phyloP scores from a whole-genome alignment of 805 yeast genomes.

The Metschnikowia matae region DNA sequence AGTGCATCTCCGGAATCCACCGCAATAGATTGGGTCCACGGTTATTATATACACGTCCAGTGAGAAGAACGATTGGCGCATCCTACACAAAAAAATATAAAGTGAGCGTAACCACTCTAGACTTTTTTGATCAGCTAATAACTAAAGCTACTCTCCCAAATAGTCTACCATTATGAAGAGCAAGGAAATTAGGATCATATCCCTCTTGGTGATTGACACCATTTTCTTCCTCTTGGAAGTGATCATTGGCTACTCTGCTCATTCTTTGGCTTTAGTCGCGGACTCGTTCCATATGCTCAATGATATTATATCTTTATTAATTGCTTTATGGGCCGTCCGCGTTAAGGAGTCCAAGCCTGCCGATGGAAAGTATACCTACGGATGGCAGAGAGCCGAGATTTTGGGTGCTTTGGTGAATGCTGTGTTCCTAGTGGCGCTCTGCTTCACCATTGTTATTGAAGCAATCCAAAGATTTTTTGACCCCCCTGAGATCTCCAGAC shows the following conservation, averaged over 20 bases:
- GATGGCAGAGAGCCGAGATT: slow-evolving; percentile 97
- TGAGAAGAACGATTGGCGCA: neutral
- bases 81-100: slow-evolving; percentile 1
- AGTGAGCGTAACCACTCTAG: neutral
- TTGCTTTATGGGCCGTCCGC: slow-evolving; percentile 94
- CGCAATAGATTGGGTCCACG: neutral
- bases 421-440: slow-evolving; percentile 85
- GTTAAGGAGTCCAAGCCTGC: slow-evolving; percentile 81
- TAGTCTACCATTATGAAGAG: slow-evolving; percentile 27
- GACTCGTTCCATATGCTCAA: slow-evolving; percentile 98
- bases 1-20: neutral
- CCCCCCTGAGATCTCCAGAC: slow-evolving; percentile 76
- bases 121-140: neutral
- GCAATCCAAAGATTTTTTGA: slow-evolving; percentile 85
- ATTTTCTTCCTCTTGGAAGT: slow-evolving; percentile 82
- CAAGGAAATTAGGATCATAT: slow-evolving; percentile 68
- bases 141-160: neutral
- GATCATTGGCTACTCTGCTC: slow-evolving; percentile 82
- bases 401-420: slow-evolving; percentile 93
- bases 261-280: slow-evolving; percentile 90
- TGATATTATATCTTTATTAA: slow-evolving; percentile 82
- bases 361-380: slow-evolving; percentile 88
- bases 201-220: slow-evolving; percentile 73
- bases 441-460: slow-evolving; percentile 88
- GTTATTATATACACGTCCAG: neutral